Evolutionary conservation across 306 rosid genomes (phyloP).

Genomic region (Lotus japonicus): DNA sequence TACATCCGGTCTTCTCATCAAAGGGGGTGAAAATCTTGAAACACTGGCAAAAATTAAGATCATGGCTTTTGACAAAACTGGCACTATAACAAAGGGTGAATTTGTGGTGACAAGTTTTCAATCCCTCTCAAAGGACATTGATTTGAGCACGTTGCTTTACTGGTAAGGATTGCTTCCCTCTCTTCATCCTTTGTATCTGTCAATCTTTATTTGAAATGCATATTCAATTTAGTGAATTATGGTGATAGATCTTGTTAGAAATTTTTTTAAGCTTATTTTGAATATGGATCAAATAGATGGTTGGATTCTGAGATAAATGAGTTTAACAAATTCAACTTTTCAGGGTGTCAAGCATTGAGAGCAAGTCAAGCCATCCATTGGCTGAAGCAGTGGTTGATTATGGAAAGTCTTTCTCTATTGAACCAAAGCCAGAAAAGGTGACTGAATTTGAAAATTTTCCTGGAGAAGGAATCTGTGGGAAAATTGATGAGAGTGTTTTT

Average conservation of each 20-base stretch:
- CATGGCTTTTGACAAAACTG: constrained; percentile 90
- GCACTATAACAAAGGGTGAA: constrained; percentile 89
- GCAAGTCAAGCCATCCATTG: constrained; percentile 97
- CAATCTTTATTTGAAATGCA: too few species aligned
- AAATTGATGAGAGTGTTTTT: constrained; percentile 54
- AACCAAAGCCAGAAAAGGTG: constrained; percentile 74
- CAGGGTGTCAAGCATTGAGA: constrained; percentile 94
- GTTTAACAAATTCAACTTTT: constrained; percentile 18
- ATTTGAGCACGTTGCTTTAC: constrained; percentile 55
- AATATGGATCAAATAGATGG: not conserved
- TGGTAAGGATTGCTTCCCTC: too few species aligned
- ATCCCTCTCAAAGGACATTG: constrained; percentile 53
- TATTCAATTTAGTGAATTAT: too few species aligned
- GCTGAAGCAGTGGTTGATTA: constrained; percentile 72
- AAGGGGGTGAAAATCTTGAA: constrained; percentile 88
- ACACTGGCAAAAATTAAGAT: constrained; percentile 65
- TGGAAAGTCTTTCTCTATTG: constrained; percentile 66
- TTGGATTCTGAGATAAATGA: not conserved
- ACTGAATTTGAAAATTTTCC: constrained; percentile 68
- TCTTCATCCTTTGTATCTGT: too few species aligned
- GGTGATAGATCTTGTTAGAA: too few species aligned
- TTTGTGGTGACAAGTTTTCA: constrained; percentile 61
- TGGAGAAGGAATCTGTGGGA: constrained; percentile 85
- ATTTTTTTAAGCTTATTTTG: not conserved
- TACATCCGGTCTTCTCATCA: constrained; percentile 77